These are phyloP conservation scores for Aquilaria yunnanensis DNA, from an alignment of 345 rosid species.

Conservation along the genomic window DNA sequence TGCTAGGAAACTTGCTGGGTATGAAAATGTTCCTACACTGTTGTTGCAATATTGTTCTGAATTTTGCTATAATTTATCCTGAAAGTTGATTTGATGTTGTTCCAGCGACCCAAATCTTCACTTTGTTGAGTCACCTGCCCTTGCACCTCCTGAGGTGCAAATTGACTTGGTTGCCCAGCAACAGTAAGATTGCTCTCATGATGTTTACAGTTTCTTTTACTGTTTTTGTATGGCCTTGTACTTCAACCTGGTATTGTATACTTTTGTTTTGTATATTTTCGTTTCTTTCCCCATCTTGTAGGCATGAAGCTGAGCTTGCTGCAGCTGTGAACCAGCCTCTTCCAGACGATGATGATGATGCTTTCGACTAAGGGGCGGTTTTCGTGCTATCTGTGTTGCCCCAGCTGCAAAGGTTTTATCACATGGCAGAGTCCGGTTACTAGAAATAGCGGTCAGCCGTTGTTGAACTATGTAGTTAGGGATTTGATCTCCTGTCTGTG, in stretches of 20 bases:
- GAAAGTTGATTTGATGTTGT: conserved; percentile 7
- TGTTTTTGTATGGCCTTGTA: not conserved
- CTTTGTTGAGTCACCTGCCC: conserved; percentile 93
- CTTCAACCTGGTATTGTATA: no score
- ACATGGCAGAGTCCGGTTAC: no score
- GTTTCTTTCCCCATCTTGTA: not conserved
- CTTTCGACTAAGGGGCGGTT: conserved; percentile 3
- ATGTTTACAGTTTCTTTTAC: not conserved
- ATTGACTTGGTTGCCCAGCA: conserved; percentile 82
- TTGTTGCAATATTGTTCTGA: not conserved
- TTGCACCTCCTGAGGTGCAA: conserved; percentile 89
- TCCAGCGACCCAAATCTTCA: conserved; percentile 73
- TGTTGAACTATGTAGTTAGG: no score
- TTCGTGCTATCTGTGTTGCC: no score
- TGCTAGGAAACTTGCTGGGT: conserved; percentile 89
- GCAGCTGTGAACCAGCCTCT: conserved; percentile 12
- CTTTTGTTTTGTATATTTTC: not conserved
- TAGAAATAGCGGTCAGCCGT: no score
- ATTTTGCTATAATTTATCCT: not conserved
- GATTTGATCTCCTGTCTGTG: no score
- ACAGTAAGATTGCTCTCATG: conserved; percentile 45
- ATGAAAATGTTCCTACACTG: not conserved
- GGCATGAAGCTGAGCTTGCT: conserved; percentile 16
- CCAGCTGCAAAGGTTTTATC: no score
- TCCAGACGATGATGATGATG: conserved; percentile 17